Conservation (phyloP, 345 rosid genomes). For the Pistacia vera region DNA sequence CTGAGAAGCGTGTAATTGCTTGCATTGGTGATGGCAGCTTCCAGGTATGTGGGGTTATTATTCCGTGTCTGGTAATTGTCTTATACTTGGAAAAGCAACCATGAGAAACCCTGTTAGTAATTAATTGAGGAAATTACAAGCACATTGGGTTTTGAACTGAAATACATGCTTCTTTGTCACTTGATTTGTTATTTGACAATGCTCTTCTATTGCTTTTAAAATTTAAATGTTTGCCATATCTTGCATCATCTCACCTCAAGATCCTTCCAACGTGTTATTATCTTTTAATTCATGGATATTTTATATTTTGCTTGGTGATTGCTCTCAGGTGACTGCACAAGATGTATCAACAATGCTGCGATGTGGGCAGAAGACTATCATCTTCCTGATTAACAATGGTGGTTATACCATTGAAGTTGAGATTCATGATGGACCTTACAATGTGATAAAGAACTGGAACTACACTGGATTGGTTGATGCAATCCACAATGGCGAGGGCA, state of each 20-base stretch:
- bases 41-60: conserved; percentile 44
- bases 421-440: conserved; percentile 87
- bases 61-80: background rate
- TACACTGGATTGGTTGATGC: conserved; percentile 73
- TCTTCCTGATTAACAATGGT: conserved; percentile 80
- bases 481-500: conserved; percentile 76
- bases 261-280: background rate
- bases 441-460: conserved; percentile 91
- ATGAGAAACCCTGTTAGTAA: background rate
- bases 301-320: background rate
- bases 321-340: conserved; percentile 67
- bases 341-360: conserved; percentile 78
- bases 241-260: background rate
- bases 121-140: background rate
- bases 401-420: conserved; percentile 87
- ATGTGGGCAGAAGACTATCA: conserved; percentile 62
- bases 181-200: background rate
- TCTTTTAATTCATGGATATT: background rate
- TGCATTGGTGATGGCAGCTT: conserved; percentile 90
- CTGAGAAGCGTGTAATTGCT: conserved; percentile 74
- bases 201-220: background rate
- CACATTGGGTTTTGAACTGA: background rate
- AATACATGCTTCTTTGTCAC: background rate
- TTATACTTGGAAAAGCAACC: background rate
- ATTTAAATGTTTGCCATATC: background rate